Percentiles rank a stretch among this genome's conserved stretches.
Conservation (phyloP, 208 protist genomes). For the Leptomonas pyrrhocoris region DNA sequence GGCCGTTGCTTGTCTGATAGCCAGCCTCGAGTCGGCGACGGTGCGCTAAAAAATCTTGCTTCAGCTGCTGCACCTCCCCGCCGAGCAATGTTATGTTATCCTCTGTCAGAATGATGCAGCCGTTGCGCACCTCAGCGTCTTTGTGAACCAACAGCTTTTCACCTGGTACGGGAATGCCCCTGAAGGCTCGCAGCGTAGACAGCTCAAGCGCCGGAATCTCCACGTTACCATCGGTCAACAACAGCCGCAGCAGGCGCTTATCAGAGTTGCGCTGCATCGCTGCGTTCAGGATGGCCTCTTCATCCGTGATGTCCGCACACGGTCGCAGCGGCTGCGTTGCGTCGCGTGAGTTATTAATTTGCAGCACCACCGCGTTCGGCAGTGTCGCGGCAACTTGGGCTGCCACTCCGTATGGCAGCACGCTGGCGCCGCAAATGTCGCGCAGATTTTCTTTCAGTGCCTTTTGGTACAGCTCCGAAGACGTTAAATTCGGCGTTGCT, state of each 20-base stretch:
- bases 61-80: constrained; percentile 75
- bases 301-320: constrained; percentile 60
- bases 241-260: constrained; percentile 68
- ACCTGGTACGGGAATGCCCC: constrained; percentile 69
- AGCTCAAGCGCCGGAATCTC: constrained; percentile 80
- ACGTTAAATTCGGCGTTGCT: constrained; percentile 30
- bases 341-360: constrained; percentile 76
- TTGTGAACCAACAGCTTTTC: constrained; percentile 77
- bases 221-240: constrained; percentile 68
- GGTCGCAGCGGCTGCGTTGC: constrained; percentile 81
- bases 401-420: constrained; percentile 60
- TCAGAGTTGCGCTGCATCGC: constrained; percentile 53
- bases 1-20: constrained; percentile 55
- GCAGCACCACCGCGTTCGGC: constrained; percentile 60
- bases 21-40: constrained; percentile 51
- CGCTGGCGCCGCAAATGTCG: constrained; percentile 53
- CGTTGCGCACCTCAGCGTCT: constrained; percentile 69
- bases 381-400: constrained; percentile 49
- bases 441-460: constrained; percentile 67
- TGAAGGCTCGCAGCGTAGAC: constrained; percentile 63
- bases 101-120: constrained; percentile 76
- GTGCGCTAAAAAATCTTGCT: constrained; percentile 66
- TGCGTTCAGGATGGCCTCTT: constrained; percentile 51
- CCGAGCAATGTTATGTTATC: constrained; percentile 56
- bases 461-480: constrained; percentile 51